Evolutionary conservation across 768 basidiomycete genomes (phyloP).

Genomic region (Rossbeevera mucosa): DNA sequence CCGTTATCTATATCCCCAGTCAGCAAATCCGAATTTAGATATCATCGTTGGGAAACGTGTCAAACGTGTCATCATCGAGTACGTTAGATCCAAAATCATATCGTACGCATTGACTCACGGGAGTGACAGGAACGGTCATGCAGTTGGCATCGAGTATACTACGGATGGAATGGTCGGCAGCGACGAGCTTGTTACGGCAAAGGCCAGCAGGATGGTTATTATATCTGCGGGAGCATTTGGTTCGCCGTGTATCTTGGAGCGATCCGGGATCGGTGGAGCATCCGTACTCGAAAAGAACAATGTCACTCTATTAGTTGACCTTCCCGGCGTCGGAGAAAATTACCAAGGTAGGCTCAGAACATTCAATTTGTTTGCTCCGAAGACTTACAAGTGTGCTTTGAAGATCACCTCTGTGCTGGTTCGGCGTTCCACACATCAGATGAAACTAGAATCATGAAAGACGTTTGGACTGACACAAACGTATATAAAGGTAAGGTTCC

Average conservation of each 20-base stretch:
- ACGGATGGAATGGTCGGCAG: slow-evolving; percentile 4
- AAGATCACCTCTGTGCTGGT: background rate
- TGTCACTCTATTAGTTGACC: slow-evolving; percentile 34
- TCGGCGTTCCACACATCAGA: background rate
- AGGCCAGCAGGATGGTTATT: slow-evolving; percentile 39
- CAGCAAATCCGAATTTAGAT: slow-evolving; percentile 26
- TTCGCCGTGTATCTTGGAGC: slow-evolving; percentile 50
- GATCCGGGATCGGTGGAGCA: slow-evolving; percentile 62
- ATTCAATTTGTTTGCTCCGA: background rate
- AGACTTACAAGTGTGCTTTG: background rate
- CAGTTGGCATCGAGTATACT: slow-evolving; percentile 35
- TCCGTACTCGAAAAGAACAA: slow-evolving; percentile 43
- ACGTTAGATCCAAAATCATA: background rate
- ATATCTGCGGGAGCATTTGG: slow-evolving; percentile 51
- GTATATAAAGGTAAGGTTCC: background rate
- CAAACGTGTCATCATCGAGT: background rate
- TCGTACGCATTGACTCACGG: background rate
- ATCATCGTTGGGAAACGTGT: slow-evolving; percentile 23
- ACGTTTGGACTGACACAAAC: background rate
- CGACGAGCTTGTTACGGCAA: slow-evolving; percentile 14
- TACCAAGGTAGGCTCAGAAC: slow-evolving; percentile 37
- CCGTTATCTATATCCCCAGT: slow-evolving; percentile 32
- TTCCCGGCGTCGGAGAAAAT: background rate
- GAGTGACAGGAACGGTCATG: slow-evolving; percentile 27
- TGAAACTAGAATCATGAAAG: background rate